Conservation (phyloP, 2,329 filamentous ascomycete species). For the Sporothrix phasma region DNA sequence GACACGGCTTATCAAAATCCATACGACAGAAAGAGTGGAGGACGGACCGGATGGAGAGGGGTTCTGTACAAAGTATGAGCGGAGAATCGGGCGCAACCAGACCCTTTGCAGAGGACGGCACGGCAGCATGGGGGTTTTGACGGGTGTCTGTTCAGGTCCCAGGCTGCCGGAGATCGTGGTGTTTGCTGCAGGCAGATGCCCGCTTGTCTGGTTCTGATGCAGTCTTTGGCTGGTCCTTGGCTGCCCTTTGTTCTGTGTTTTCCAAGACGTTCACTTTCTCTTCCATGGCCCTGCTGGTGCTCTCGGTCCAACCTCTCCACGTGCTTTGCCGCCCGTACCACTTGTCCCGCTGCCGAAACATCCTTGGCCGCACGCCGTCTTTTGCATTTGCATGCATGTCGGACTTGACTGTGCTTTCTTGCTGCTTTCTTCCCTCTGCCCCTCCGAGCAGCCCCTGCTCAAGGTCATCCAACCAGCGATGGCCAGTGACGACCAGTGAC, state of each 20-base stretch:
- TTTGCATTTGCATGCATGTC: no score
- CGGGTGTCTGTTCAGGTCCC: neutral
- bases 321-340: neutral
- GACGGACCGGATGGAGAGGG: no score
- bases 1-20: neutral
- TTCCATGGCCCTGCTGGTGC: neutral
- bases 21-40: conserved; percentile 1
- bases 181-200: no score
- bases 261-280: neutral
- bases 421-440: neutral
- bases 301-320: neutral
- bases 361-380: neutral
- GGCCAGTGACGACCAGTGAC: no score
- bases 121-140: neutral
- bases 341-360: neutral
- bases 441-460: neutral
- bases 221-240: no score
- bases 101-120: neutral
- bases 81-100: conserved; percentile 3
- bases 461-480: neutral
- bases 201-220: no score
- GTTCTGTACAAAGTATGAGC: neutral
- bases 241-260: neutral
- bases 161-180: conserved; percentile 1
- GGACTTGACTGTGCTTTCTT: neutral